Evolutionary conservation across 1,139 yeast species (phyloP).

Genomic region (Pichia sp.): DNA sequence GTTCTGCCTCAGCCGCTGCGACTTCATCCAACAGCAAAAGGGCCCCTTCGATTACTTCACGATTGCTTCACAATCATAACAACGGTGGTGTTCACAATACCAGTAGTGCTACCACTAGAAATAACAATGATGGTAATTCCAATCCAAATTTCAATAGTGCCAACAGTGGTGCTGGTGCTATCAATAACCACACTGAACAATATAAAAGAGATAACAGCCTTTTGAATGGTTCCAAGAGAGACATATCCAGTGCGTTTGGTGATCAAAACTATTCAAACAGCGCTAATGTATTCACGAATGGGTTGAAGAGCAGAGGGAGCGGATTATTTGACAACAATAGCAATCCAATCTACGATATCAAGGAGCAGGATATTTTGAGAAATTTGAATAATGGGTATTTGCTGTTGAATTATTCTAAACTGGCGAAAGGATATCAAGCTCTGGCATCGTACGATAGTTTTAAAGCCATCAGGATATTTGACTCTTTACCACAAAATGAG

Average conservation of each 20-base stretch:
- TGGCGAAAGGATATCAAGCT: slow-evolving; percentile 61
- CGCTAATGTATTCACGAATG: slow-evolving; percentile 1
- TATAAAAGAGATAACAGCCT: background rate
- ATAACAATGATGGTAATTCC: background rate
- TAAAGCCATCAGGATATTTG: slow-evolving; percentile 66
- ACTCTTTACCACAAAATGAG: slow-evolving; percentile 55
- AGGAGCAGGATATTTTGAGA: background rate
- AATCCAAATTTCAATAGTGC: background rate
- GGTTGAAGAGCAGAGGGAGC: background rate
- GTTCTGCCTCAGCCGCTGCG: too few species aligned
- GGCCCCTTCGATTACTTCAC: slow-evolving; percentile 8
- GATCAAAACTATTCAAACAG: background rate
- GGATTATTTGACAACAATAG: background rate
- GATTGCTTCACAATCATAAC: slow-evolving; percentile 6
- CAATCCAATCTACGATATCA: background rate
- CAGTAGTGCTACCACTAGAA: background rate
- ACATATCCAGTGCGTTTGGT: slow-evolving; percentile 7
- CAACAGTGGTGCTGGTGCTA: background rate
- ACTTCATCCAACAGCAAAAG: background rate
- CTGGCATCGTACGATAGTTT: slow-evolving; percentile 68
- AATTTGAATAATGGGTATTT: slow-evolving; percentile 27
- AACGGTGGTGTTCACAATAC: background rate
- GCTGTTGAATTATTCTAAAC: slow-evolving; percentile 43
- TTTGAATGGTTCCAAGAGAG: slow-evolving; percentile 4
- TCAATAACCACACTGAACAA: too few species aligned